Percentiles rank a stretch among this genome's conserved stretches.
Conservation (phyloP, 2,329 filamentous ascomycete genomes). For the Knufia petricola region DNA sequence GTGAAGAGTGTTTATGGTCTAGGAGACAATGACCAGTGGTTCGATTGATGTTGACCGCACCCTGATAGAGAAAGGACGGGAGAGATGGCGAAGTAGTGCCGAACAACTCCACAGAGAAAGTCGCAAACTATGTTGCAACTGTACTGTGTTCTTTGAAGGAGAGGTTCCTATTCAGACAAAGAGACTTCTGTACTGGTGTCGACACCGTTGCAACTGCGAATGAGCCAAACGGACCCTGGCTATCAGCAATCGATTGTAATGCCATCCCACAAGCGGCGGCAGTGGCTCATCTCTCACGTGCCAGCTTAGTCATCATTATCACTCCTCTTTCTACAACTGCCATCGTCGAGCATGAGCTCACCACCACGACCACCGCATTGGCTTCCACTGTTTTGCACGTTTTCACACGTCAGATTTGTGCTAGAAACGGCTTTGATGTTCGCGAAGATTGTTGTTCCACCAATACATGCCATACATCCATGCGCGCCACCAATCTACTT, state of each 20-base stretch:
- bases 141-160: not conserved
- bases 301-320: not conserved
- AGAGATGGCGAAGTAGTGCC: no score
- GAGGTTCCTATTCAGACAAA: not conserved
- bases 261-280: not conserved
- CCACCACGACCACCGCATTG: no score
- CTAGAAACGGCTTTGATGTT: no score
- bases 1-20: conserved; percentile 28
- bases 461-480: no score
- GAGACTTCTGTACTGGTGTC: not conserved
- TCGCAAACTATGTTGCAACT: not conserved
- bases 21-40: not conserved
- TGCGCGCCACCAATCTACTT: no score
- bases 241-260: conserved; percentile 1
- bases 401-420: no score
- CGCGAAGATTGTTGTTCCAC: no score
- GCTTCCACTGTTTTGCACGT: no score
- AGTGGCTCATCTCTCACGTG: not conserved
- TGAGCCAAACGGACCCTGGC: not conserved
- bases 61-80: no score
- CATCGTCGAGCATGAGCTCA: no score
- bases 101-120: no score
- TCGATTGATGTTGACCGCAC: not conserved
- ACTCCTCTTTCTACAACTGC: no score
- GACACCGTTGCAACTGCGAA: not conserved